Base-by-base conservation (phyloP, 2,329 filamentous ascomycete genomes). In the Alternaria sp. region DNA sequence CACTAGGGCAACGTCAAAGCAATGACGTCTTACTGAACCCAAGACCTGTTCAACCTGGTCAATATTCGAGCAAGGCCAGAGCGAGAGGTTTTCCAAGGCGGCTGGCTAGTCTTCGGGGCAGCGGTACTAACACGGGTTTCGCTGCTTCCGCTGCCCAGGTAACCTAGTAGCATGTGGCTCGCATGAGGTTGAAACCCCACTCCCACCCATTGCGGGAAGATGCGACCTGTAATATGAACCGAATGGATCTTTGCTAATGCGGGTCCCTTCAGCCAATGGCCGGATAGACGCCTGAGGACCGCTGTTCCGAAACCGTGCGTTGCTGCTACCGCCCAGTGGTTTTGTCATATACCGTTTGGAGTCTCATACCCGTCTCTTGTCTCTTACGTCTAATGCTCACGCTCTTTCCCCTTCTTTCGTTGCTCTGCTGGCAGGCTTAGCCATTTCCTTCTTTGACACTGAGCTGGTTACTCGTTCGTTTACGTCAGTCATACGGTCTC, bases 401-500 rank as follows among this genome's bases (percentile, higher is more conserved):
- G 71, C 70, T 78, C 74, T 72, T 75, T 72, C 68, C 65, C 59
- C 71, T 67, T 67, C 58, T 71, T 72, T 68, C 60, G 70, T 76
- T 70, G 73, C 67, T 73, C 74, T 77, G 74, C 76, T 78, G 76
- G 75, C 76, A 77, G 76, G 75, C 76, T 78, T 71, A 75, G 73
- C 70, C 70, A 74, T 61, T 53, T 71, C 64, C 57, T 66, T 64
- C 61, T 73, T 68, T 74, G 72, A 71, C 68, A 69, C 68, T 73
- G 75, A 73, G 72, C 74, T 73, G 72, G 71, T 74, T 70, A 63
- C 67, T 64, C 60, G 71, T 66, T 70, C 72, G 70, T 76, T 76
- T 73, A 59, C 69, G 63, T 70, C 69, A 67, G 65, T 71, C 67
- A 62, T 65, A 64, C 65, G 67, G 74, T 66, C 70, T 77, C 74